These are phyloP conservation scores for Onygenales sp. DNA, from an alignment of 2,329 filamentous ascomycete species.

Conservation along the genomic window DNA sequence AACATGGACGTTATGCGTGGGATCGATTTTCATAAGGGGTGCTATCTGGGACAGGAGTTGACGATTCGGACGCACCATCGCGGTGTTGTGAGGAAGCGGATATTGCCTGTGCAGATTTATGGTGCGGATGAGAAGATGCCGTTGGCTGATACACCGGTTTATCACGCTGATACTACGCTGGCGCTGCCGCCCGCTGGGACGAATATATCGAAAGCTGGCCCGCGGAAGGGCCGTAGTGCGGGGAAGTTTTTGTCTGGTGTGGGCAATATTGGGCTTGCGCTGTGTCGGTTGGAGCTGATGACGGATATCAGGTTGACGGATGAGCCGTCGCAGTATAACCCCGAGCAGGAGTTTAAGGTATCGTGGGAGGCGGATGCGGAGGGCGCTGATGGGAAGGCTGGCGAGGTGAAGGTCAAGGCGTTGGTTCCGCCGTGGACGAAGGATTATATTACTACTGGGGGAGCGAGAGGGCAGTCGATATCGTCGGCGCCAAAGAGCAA, in stretches of 20 bases:
- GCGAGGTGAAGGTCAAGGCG: slow-evolving; percentile 57
- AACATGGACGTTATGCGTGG: slow-evolving; percentile 81
- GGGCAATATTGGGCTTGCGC: slow-evolving; percentile 76
- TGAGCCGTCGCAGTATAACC: slow-evolving; percentile 51
- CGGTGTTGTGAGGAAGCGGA: slow-evolving; percentile 82
- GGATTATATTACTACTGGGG: slow-evolving; percentile 31
- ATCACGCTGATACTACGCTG: slow-evolving; percentile 19
- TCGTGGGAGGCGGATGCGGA: slow-evolving; percentile 40
- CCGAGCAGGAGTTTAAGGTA: slow-evolving; percentile 54
- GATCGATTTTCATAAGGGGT: slow-evolving; percentile 91
- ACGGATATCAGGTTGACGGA: slow-evolving; percentile 66
- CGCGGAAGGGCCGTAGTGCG: slow-evolving; percentile 53
- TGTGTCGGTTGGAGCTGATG: slow-evolving; percentile 87
- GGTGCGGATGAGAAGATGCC: slow-evolving; percentile 33
- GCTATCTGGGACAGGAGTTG: slow-evolving; percentile 92
- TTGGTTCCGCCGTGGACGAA: slow-evolving; percentile 73
- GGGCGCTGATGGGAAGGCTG: slow-evolving; percentile 24
- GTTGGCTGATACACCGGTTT: slow-evolving; percentile 42
- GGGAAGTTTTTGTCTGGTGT: slow-evolving; percentile 73
- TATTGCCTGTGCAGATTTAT: slow-evolving; percentile 73
- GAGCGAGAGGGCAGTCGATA: slow-evolving; percentile 26
- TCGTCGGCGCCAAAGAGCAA: slow-evolving; percentile 26
- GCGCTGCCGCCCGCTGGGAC: slow-evolving; percentile 28
- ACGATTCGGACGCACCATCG: slow-evolving; percentile 93
- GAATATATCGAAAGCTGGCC: slow-evolving; percentile 46